phyloP scores from a whole-genome alignment of 805 yeast species.

The Wickerhamiella slavikovae region DNA sequence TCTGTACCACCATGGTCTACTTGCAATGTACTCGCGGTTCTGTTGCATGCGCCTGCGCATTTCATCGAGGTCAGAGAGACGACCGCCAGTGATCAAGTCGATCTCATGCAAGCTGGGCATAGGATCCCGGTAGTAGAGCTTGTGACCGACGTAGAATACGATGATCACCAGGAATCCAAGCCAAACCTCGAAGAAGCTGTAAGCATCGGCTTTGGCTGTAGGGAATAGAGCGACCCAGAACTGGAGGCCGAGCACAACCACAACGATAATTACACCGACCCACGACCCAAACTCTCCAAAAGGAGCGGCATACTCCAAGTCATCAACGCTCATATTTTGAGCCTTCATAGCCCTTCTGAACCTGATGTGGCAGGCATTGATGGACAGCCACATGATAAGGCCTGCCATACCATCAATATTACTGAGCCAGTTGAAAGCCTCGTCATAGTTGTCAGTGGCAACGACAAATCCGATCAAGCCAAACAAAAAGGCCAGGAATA shows the following conservation, averaged over 20 bases:
- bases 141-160: conserved; percentile 5
- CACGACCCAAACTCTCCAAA: conserved; percentile 49
- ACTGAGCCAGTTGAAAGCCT: conserved; percentile 51
- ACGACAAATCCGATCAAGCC: conserved; percentile 43
- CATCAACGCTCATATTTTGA: conserved; percentile 48
- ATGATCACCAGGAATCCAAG: conserved; percentile 23
- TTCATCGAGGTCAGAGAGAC: conserved; percentile 6
- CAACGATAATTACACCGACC: conserved; percentile 38
- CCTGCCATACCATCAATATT: conserved; percentile 63
- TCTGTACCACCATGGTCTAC: conserved; percentile 3
- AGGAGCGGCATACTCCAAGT: conserved; percentile 45
- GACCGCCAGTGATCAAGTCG: conserved; percentile 9
- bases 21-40: conserved; percentile 3
- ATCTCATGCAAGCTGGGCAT: conserved; percentile 6
- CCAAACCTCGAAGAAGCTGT: conserved; percentile 31
- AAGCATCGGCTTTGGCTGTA: conserved; percentile 11
- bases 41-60: conserved; percentile 4
- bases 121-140: conserved; percentile 6
- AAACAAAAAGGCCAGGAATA: conserved; percentile 24
- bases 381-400: conserved; percentile 60
- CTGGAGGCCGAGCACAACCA: conserved; percentile 48
- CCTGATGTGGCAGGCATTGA: conserved; percentile 46
- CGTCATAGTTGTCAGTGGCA: conserved; percentile 29
- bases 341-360: conserved; percentile 39
- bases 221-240: conserved; percentile 75